Percentiles rank a stretch among this genome's conserved stretches.
Conservation (phyloP, 805 yeast genomes). For the Pichia californica region DNA sequence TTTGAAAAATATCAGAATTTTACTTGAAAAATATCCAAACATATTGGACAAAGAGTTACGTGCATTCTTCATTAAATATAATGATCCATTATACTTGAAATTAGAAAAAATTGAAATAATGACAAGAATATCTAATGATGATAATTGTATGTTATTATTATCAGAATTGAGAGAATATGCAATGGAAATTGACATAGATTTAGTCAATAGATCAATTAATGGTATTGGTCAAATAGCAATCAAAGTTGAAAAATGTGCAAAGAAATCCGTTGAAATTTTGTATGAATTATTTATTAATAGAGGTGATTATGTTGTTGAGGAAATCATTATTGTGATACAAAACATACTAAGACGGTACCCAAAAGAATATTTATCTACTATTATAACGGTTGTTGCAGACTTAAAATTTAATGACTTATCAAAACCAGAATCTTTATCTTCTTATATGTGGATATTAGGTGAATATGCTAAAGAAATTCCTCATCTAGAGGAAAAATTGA, state of each 20-base stretch:
- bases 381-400: slow-evolving; percentile 47
- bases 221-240: slow-evolving; percentile 71
- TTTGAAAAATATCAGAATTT: slow-evolving; percentile 80
- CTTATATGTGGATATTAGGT: slow-evolving; percentile 66
- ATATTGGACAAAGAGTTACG: slow-evolving; percentile 73
- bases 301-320: slow-evolving; percentile 55
- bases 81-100: slow-evolving; percentile 74
- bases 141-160: slow-evolving; percentile 51
- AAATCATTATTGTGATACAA: slow-evolving; percentile 55
- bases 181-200: slow-evolving; percentile 77
- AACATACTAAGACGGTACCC: slow-evolving; percentile 65
- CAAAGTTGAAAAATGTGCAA: slow-evolving; percentile 45
- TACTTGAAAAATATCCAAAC: slow-evolving; percentile 81
- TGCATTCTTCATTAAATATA: slow-evolving; percentile 84
- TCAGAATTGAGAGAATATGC: slow-evolving; percentile 75
- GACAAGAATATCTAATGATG: slow-evolving; percentile 58
- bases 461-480: slow-evolving; percentile 61
- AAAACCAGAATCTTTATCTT: slow-evolving; percentile 46
- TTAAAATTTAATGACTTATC: slow-evolving; percentile 41
- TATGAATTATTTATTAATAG: slow-evolving; percentile 55
- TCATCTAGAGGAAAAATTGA: slow-evolving; percentile 41
- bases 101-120: slow-evolving; percentile 71
- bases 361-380: slow-evolving; percentile 41
- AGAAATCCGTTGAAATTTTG: slow-evolving; percentile 55
- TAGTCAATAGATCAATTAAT: slow-evolving; percentile 58